A percentile compares a stretch with the other conserved stretches of the same genome.
phyloP scores from a whole-genome alignment of 2,329 filamentous ascomycete species.

The Fusarium algeriense region DNA sequence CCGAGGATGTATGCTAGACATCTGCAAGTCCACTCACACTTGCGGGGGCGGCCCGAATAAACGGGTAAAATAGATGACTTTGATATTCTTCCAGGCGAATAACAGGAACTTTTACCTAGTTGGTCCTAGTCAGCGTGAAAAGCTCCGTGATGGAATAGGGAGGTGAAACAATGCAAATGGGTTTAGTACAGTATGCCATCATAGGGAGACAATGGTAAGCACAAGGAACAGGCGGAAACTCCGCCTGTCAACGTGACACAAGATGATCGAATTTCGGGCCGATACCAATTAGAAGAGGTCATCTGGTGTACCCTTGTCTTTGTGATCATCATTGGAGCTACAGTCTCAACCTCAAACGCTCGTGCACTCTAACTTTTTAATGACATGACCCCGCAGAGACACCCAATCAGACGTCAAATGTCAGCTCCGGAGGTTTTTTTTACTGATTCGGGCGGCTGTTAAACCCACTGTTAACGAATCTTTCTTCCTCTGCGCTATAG shows the following conservation, averaged over 20 bases:
- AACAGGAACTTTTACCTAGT: neutral
- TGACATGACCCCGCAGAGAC: constrained; percentile 22
- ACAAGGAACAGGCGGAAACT: constrained; percentile 16
- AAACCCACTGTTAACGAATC: constrained; percentile 10
- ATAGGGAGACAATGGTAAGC: neutral
- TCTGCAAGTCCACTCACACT: neutral
- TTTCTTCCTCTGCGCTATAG: neutral
- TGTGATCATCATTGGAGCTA: constrained; percentile 14
- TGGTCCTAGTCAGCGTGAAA: neutral
- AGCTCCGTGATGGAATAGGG: constrained; percentile 15
- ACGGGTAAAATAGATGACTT: neutral
- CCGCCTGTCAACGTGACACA: constrained; percentile 25
- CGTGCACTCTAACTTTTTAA: constrained; percentile 14
- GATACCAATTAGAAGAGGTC: constrained; percentile 16
- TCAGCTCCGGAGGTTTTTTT: neutral
- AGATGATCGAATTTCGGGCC: constrained; percentile 17
- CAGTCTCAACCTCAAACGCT: constrained; percentile 18
- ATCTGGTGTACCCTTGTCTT: constrained; percentile 24
- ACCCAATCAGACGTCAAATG: constrained; percentile 9
- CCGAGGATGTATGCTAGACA: neutral
- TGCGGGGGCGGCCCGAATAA: constrained; percentile 31
- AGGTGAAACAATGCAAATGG: constrained; percentile 9
- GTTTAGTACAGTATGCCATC: neutral
- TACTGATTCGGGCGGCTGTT: constrained; percentile 7
- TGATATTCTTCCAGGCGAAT: neutral